Conservation (phyloP, 169 alveolate species). For the Miamiensis avidus region DNA sequence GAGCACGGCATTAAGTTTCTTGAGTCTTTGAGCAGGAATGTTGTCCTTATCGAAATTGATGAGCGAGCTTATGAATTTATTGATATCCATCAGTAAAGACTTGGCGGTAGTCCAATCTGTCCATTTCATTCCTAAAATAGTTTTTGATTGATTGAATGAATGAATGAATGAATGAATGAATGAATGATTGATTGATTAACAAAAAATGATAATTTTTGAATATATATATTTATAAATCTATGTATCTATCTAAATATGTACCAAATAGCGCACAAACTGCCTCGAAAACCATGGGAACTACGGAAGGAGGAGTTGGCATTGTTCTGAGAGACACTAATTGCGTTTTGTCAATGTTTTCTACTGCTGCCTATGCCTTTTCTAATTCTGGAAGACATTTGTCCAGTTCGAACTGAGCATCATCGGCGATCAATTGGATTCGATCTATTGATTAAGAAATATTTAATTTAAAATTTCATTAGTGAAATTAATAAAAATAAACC, state of each 20-base stretch:
- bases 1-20: slow-evolving; percentile 64
- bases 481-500: slow-evolving; percentile 88
- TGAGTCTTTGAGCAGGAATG: slow-evolving; percentile 64
- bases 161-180: too few species aligned
- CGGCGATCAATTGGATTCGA: too few species aligned
- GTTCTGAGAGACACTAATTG: slow-evolving; percentile 48
- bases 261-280: slow-evolving; percentile 75
- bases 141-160: too few species aligned
- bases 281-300: slow-evolving; percentile 82
- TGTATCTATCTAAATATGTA: slow-evolving; percentile 38
- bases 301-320: slow-evolving; percentile 83
- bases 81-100: slow-evolving; percentile 35
- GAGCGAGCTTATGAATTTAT: slow-evolving; percentile 69
- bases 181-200: too few species aligned
- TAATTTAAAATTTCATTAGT: slow-evolving; percentile 89
- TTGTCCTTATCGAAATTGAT: slow-evolving; percentile 79
- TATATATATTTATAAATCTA: too few species aligned
- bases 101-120: slow-evolving; percentile 86
- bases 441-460: slow-evolving; percentile 78
- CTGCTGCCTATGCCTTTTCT: slow-evolving; percentile 74
- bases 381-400: slow-evolving; percentile 91
- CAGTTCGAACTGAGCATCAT: slow-evolving; percentile 90
- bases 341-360: slow-evolving; percentile 51
- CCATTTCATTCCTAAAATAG: slow-evolving; percentile 59
- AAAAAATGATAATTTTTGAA: too few species aligned